Evolutionary conservation across 352 stramenopile genomes (phyloP).

Genomic region (Pythium chondricola): DNA sequence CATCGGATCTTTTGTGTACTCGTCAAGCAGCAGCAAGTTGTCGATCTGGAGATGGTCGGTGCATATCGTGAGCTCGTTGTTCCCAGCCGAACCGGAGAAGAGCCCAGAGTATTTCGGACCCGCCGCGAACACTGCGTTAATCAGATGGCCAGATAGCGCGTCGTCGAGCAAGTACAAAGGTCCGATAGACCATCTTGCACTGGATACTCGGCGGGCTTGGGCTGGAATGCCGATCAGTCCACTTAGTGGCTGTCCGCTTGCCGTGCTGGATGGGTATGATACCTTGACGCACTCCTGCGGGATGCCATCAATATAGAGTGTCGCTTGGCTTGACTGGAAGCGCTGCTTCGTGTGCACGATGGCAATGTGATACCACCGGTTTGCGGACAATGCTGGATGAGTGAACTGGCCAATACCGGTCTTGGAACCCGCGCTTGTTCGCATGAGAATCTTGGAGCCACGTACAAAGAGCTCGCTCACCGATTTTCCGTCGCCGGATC

Average conservation of each 20-base stretch:
- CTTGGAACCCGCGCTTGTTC: constrained; percentile 34
- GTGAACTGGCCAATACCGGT: constrained; percentile 45
- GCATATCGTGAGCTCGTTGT: constrained; percentile 37
- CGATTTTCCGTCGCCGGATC: constrained; percentile 60
- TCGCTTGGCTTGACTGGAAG: constrained; percentile 63
- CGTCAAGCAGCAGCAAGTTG: constrained; percentile 51
- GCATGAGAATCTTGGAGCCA: constrained; percentile 58
- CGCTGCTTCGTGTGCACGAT: constrained; percentile 58
- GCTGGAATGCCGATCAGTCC: constrained; percentile 51
- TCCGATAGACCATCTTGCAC: constrained; percentile 39
- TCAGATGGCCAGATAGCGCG: constrained; percentile 30
- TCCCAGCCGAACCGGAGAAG: constrained; percentile 43
- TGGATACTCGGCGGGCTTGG: constrained; percentile 38
- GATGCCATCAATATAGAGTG: constrained; percentile 56
- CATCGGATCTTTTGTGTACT: constrained; percentile 61
- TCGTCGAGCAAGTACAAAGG: constrained; percentile 69
- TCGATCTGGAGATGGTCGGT: constrained; percentile 40
- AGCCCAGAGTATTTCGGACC: constrained; percentile 52
- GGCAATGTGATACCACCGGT: constrained; percentile 44
- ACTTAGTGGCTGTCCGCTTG: constrained; percentile 44
- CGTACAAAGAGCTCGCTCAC: constrained; percentile 64
- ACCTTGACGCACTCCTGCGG: constrained; percentile 66
- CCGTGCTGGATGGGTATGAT: constrained; percentile 53
- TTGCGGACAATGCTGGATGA: constrained; percentile 32
- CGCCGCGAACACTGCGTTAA: constrained; percentile 51